Conservation (phyloP, 768 basidiomycete species). For the Hydnomerulius pinastri region DNA sequence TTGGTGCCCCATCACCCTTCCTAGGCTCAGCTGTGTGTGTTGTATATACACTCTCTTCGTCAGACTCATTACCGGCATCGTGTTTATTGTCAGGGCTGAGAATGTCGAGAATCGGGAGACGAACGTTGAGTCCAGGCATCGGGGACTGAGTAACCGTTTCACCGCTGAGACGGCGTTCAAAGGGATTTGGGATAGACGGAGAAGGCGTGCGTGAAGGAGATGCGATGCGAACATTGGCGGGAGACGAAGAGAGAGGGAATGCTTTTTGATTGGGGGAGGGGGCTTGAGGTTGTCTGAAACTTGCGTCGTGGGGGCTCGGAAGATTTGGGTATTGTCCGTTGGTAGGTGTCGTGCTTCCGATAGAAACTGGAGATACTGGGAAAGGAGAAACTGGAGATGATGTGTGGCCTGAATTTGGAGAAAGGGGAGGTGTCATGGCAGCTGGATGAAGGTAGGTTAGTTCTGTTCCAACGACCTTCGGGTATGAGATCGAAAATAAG, state of each 20-base stretch:
- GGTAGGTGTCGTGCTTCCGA: slow-evolving; percentile 12
- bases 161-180: slow-evolving; percentile 91
- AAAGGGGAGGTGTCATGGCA: slow-evolving; percentile 34
- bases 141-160: slow-evolving; percentile 29
- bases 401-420: slow-evolving; percentile 34
- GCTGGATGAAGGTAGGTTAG: slow-evolving; percentile 13
- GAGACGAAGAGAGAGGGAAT: slow-evolving; percentile 19
- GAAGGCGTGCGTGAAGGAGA: slow-evolving; percentile 33
- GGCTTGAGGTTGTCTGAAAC: slow-evolving; percentile 4
- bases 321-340: slow-evolving; percentile 17
- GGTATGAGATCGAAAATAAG: not conserved
- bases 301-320: slow-evolving; percentile 22
- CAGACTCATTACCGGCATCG: slow-evolving; percentile 28
- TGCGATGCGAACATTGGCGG: slow-evolving; percentile 26
- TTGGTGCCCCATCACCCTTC: slow-evolving; percentile 15
- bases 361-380: slow-evolving; percentile 24
- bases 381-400: slow-evolving; percentile 37
- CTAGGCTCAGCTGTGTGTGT: slow-evolving; percentile 26
- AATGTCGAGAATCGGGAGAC: slow-evolving; percentile 61
- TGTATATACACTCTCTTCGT: slow-evolving; percentile 37
- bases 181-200: slow-evolving; percentile 84
- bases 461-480: not conserved
- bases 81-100: slow-evolving; percentile 35
- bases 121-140: slow-evolving; percentile 26
- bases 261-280: slow-evolving; percentile 18